A percentile compares a stretch with the other conserved stretches of the same genome.
These are phyloP conservation scores for Carex cristatella DNA, from an alignment of 176 grass and related monocot species.

Conservation along the genomic window DNA sequence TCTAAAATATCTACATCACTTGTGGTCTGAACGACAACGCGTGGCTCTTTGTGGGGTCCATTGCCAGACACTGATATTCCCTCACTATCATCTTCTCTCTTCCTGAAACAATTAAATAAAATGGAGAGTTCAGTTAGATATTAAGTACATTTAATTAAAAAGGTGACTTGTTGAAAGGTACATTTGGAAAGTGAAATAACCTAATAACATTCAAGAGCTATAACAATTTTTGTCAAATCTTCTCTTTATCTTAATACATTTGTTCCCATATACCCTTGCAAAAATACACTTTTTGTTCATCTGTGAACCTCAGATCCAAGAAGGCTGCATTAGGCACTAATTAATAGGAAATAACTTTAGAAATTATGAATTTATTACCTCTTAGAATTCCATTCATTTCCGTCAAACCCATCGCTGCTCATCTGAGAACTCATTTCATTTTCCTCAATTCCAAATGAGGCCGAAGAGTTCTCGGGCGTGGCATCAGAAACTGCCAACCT, in stretches of 20 bases:
- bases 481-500: slow-evolving; percentile 10
- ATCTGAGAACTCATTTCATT: slow-evolving; percentile 32
- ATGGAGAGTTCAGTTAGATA: not conserved
- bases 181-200: not conserved
- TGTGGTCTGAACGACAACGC: slow-evolving; percentile 34
- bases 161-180: not conserved
- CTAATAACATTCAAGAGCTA: not conserved
- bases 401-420: slow-evolving; percentile 25
- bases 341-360: not conserved
- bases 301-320: not conserved
- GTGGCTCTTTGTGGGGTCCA: slow-evolving; percentile 33
- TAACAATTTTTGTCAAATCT: not conserved
- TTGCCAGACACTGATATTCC: slow-evolving; percentile 21
- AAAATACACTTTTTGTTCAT: no score
- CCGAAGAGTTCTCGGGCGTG: slow-evolving; percentile 26
- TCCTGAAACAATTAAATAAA: slow-evolving; percentile 18
- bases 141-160: not conserved
- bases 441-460: slow-evolving; percentile 29
- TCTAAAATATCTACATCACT: slow-evolving; percentile 43
- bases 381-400: slow-evolving; percentile 31
- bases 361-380: not conserved
- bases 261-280: no score
- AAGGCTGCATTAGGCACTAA: not conserved
- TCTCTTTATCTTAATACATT: not conserved
- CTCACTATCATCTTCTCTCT: slow-evolving; percentile 32